Conservation (phyloP, 164 flowering plant genomes). For the Stephania cephalantha region DNA sequence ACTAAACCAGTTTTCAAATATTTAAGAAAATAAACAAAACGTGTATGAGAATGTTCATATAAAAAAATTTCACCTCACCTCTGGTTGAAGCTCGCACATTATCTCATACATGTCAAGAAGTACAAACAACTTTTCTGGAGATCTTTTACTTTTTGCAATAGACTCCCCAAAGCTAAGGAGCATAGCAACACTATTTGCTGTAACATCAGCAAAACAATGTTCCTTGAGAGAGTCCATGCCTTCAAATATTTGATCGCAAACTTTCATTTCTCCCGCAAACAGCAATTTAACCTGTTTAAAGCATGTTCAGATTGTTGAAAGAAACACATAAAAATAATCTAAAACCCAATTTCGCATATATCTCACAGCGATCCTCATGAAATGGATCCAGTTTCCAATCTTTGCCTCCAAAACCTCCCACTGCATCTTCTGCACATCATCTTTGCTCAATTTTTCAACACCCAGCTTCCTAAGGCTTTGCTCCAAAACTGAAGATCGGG, state of each 20-base stretch:
- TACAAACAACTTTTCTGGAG: constrained; percentile 92
- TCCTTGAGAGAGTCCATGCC: constrained; percentile 65
- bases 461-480: constrained; percentile 82
- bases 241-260: constrained; percentile 87
- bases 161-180: constrained; percentile 99
- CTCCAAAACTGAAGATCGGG: constrained; percentile 73
- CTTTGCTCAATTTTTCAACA: constrained; percentile 81
- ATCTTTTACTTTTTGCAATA: constrained; percentile 93
- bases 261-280: constrained; percentile 75
- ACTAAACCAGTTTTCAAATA: background rate
- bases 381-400: constrained; percentile 90
- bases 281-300: constrained; percentile 80
- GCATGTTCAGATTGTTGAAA: constrained; percentile 15
- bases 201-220: constrained; percentile 83
- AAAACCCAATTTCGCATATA: constrained; percentile 8
- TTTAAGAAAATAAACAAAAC: background rate
- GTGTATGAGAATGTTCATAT: background rate
- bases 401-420: constrained; percentile 96
- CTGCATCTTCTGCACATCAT: constrained; percentile 94
- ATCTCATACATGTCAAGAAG: constrained; percentile 96
- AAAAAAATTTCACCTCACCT: constrained; percentile 38
- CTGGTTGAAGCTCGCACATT: constrained; percentile 87
- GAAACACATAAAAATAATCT: constrained; percentile 8
- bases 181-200: constrained; percentile 66
- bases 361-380: constrained; percentile 84